These are phyloP conservation scores for Melocanna baccifera DNA, from an alignment of 176 grass and related monocot genomes.

Conservation along the genomic window DNA sequence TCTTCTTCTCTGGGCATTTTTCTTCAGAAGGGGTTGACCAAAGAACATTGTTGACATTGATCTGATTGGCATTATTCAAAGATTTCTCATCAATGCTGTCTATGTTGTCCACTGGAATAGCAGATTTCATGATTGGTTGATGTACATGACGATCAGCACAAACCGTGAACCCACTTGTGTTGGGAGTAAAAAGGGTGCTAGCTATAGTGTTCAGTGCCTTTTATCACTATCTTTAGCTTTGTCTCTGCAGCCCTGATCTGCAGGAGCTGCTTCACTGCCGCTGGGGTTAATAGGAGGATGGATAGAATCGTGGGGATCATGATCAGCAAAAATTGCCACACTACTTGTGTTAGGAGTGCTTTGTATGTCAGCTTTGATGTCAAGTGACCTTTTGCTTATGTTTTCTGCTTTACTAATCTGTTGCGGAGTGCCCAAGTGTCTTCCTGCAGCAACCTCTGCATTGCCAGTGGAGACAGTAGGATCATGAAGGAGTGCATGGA, in stretches of 20 bases:
- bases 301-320: background rate
- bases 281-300: background rate
- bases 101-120: slow-evolving; percentile 6
- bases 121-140: slow-evolving; percentile 2
- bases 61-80: slow-evolving; percentile 21
- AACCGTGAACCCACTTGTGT: slow-evolving; percentile 6
- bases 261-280: slow-evolving; percentile 19
- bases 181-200: background rate
- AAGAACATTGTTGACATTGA: slow-evolving; percentile 23
- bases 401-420: slow-evolving; percentile 32
- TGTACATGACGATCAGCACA: slow-evolving; percentile 32
- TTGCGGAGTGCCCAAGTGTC: slow-evolving; percentile 8
- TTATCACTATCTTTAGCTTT: slow-evolving; percentile 18
- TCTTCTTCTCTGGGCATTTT: slow-evolving; percentile 25
- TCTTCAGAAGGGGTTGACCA: slow-evolving; percentile 31
- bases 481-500: background rate
- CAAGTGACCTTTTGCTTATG: slow-evolving; percentile 9
- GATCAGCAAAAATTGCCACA: slow-evolving; percentile 9
- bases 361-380: slow-evolving; percentile 17
- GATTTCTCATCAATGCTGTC: slow-evolving; percentile 3
- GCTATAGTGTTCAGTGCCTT: background rate
- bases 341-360: slow-evolving; percentile 7
- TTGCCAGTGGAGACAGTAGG: slow-evolving; percentile 10
- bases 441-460: slow-evolving; percentile 17
- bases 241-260: slow-evolving; percentile 20